Conservation (phyloP, 768 basidiomycete genomes). For the Leccinum barrowsii region DNA sequence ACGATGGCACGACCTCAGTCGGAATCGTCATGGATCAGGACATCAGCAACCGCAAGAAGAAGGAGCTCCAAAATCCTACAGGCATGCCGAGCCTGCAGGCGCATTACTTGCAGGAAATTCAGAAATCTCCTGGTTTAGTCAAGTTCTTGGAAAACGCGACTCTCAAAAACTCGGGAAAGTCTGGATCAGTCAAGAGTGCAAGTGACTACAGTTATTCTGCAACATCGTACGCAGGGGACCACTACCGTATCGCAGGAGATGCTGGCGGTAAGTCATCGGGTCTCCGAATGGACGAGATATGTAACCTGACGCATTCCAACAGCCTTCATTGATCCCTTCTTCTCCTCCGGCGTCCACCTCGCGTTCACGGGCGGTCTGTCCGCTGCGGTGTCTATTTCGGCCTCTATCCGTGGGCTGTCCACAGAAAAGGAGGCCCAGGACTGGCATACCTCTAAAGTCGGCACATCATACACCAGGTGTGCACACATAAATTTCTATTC, state of each 20-base stretch:
- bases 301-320: not conserved
- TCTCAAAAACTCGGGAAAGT: slow-evolving; percentile 5
- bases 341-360: not conserved
- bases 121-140: not conserved
- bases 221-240: slow-evolving; percentile 32
- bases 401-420: not conserved
- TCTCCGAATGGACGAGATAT: not conserved
- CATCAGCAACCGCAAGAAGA: slow-evolving; percentile 27
- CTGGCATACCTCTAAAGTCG: not conserved
- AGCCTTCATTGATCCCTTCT: not conserved
- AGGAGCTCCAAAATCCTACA: not conserved
- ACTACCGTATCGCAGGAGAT: not conserved
- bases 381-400: not conserved
- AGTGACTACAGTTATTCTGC: slow-evolving; percentile 62
- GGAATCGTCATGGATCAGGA: slow-evolving; percentile 49
- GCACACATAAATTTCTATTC: not conserved
- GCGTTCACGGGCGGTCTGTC: not conserved
- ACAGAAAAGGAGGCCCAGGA: not conserved
- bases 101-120: slow-evolving; percentile 5
- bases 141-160: slow-evolving; percentile 1
- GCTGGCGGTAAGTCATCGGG: not conserved
- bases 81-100: not conserved
- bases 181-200: slow-evolving; percentile 30
- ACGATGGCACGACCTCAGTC: slow-evolving; percentile 47
- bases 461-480: not conserved